Base-by-base conservation (phyloP, 148 eudicot species). In the Nepenthes mirabilis region DNA sequence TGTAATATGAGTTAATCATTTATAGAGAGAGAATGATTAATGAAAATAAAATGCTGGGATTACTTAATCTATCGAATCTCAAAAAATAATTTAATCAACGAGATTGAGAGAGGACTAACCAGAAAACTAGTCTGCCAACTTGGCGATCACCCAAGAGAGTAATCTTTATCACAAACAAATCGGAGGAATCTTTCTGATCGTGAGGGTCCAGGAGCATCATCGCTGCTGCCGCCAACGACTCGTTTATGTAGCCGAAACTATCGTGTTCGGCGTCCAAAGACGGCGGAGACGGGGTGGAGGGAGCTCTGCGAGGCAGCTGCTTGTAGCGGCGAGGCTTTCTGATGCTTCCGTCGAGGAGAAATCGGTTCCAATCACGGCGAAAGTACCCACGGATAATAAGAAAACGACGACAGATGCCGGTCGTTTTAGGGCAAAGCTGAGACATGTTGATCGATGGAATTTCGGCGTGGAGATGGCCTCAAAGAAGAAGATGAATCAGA, bases 121-220 rank as follows among this genome's bases (percentile, higher is more conserved):
- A 80, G 56, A 53, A 80, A 80, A 52, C 80, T 76, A 36, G 80
- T 76, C 63, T 85, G n/a, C 91, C 91, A 63, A 75, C 80, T n/a
- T 80, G 73, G 55, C 72, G 68, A 82, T 85, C 91, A 62, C 91
- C 91, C 70, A 85, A 47, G 43, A 80, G 54, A 58, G 83, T 73
- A 57, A 85, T 85, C 79, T 85, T 85, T 76, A 85, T 59, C 47
- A 81, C 57, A 48, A 80, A 80, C 73, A 80, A 70, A 57, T 80
- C 80, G 10, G 52, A 5, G 12, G 67, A 51, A 23, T 80, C 80
- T 9, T 6, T 56, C 32, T 11, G 36, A 37, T 63, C 58, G 8
- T 11, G 8, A 14, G 33, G 10, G 32, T 65, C 52, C 2, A n/a
- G 37, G 37, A 56, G n/a, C 54, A 34, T 61, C 58, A 57, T 53